Evolutionary conservation across 2,329 filamentous ascomycete species (phyloP).

Genomic region (Fusarium scirpi): DNA sequence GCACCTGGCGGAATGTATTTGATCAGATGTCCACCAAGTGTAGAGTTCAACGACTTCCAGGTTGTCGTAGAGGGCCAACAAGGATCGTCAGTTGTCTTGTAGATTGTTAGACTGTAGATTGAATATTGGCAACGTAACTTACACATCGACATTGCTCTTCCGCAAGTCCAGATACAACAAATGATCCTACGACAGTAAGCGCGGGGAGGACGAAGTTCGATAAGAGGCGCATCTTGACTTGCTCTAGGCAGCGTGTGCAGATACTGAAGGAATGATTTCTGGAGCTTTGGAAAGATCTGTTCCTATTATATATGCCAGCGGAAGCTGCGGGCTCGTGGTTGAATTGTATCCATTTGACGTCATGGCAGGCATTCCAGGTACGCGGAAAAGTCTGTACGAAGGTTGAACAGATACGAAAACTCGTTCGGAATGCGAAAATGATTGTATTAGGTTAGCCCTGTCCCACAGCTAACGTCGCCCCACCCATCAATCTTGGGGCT

Average conservation of each 20-base stretch:
- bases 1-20: background rate
- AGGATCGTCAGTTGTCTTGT: background rate
- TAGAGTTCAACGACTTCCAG: background rate
- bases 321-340: too few relatives aligned
- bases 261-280: background rate
- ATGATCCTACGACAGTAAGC: background rate
- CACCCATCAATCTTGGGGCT: background rate
- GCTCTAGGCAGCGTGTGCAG: background rate
- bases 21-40: background rate
- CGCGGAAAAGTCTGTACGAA: background rate
- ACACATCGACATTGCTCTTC: background rate
- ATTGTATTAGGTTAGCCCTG: background rate
- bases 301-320: background rate
- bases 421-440: background rate
- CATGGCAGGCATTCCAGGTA: background rate
- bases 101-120: background rate
- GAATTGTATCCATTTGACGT: background rate
- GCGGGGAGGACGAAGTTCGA: background rate
- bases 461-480: background rate
- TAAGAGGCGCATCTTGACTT: background rate
- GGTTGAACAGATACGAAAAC: background rate
- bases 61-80: background rate
- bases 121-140: too few relatives aligned
- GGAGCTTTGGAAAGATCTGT: accelerated
- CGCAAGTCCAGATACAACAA: background rate